Evolutionary conservation across 2,329 filamentous ascomycete genomes (phyloP), one percentile per base, ranked within the genome.

Genomic region (Aspergillus calidoustus): DNA sequence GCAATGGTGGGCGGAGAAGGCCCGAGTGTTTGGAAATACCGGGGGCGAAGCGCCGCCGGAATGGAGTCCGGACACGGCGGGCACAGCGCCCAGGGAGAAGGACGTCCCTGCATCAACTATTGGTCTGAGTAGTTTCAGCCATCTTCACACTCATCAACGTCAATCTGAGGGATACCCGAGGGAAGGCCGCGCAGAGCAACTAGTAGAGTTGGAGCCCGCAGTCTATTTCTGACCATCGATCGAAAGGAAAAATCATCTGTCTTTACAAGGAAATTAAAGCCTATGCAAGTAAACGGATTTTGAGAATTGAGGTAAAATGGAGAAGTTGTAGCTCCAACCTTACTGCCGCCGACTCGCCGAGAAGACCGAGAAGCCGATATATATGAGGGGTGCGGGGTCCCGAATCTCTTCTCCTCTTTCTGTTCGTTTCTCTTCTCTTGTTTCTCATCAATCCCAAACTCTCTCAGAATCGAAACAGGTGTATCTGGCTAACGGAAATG

Each of bases 401-500:
- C 43, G 43, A 61, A 25, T 63, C 31, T 30, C 64, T 59, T 52
- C 51, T 60, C 56, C 23, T 49, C 50, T n/a, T 6, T 54, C 48
- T 52, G 19, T 46, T 38, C 49, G 38, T 15, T 5, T 28, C 43
- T 41, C 25, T 8, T 51, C 6, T 30, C 15, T 47, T 25, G 34
- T 11, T 23, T 46, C 23, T 22, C 19, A 23, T 13, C n/a, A 25
- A 30, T 47, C 23, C n/a, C 53, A 30, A 7, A 4, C 13, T 43
- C 15, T n/a, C 7, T 22, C 25, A 19, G 23, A 22, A 46, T 22
- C 28, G 7, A 28, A n/a, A 7, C 25, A 48, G 38, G 28, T 19
- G 19, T 47, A 49, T 25, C 11, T 30, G 9, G 28, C 47, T 31
- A 22, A 11, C 19, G 22, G 34, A 22, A 13, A 78, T 77, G 75